A percentile compares a stretch with the other conserved stretches of the same genome.
Conservation (phyloP, 352 stramenopile species). For the Peronospora destructor region DNA sequence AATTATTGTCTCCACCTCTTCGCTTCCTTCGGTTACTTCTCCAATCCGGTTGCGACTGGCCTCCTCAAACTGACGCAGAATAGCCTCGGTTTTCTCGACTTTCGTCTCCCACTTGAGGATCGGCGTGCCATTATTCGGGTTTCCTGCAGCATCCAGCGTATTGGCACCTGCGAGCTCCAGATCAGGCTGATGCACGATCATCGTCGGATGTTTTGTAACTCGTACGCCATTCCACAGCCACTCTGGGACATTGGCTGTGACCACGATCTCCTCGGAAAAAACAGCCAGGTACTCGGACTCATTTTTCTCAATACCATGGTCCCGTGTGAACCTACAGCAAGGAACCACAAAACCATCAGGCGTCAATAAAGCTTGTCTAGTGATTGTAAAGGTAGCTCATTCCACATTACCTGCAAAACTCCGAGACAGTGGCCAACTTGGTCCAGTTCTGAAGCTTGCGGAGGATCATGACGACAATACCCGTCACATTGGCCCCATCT, state of each 20-base stretch:
- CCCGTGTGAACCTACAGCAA: slow-evolving; percentile 58
- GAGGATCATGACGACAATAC: slow-evolving; percentile 84
- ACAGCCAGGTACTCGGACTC: slow-evolving; percentile 76
- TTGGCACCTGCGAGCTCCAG: slow-evolving; percentile 37
- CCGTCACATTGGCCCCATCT: slow-evolving; percentile 82
- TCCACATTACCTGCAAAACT: slow-evolving; percentile 58
- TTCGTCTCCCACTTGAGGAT: slow-evolving; percentile 72
- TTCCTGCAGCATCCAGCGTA: slow-evolving; percentile 30
- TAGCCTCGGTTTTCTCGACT: slow-evolving; percentile 73
- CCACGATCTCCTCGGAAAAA: slow-evolving; percentile 80
- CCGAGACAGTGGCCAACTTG: slow-evolving; percentile 71
- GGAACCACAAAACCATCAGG: background rate
- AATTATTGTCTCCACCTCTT: slow-evolving; percentile 53
- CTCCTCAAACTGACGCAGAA: slow-evolving; percentile 76
- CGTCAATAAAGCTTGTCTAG: background rate
- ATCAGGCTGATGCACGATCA: slow-evolving; percentile 79
- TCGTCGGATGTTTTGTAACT: slow-evolving; percentile 80
- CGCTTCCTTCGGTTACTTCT: slow-evolving; percentile 39
- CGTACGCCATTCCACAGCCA: slow-evolving; percentile 84
- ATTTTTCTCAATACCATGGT: slow-evolving; percentile 83
- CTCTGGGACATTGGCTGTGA: slow-evolving; percentile 60
- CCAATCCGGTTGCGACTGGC: slow-evolving; percentile 59
- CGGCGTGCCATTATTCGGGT: slow-evolving; percentile 30
- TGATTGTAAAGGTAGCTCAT: background rate
- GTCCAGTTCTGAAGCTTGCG: slow-evolving; percentile 86